Evolutionary conservation across 1,139 yeast species (phyloP), one percentile per base, ranked within the genome.

Genomic region (Ogataea hybrid): DNA sequence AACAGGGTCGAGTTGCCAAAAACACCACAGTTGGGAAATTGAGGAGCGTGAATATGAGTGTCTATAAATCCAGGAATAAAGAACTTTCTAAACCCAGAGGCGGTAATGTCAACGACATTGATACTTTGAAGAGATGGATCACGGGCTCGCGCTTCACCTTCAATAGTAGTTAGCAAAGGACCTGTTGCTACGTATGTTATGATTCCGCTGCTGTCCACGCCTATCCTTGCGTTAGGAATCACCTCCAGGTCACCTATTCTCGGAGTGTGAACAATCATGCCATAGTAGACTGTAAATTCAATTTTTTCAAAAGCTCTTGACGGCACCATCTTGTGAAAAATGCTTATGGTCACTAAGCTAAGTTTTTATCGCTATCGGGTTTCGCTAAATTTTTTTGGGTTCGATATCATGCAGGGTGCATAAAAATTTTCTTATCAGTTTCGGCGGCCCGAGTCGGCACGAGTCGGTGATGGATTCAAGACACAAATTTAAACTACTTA

Each of bases 1-100:
- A 89, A 70, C 35, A 89, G 69, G 1, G 94, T 90, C 1, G 84
- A 70, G 47, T 82, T 84, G 33, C 92, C 86, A 48, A 94, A 90
- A 28, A 89, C 77, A 0, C 96, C 96, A 32, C 76, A 70, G 61
- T 89, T 89, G 16, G 96, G 96, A 58, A 77, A 89, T 63, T 89
- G 97, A 5, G 96, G 84, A 0, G 96, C 96, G 61, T 89, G 97
- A 49, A 87, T 85, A 60, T 89, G 97, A 1, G 96, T 87, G 57
- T 89, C 97, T 11, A 89, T 67, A 56, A 89, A 87, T 1, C 97
- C 97, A 0, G 97, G 97, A 52, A 84, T 75, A 54, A 81, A 77
- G 60, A 88, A 87, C 43, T 44, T 45, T 6, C 36, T 18, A 30
- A 41, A 49, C 1, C 56, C 50, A 5, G 51, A 48, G 11, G 35